Base-by-base conservation (phyloP, 192 early-diverging fungal genomes). In the Pilaira anomala region DNA sequence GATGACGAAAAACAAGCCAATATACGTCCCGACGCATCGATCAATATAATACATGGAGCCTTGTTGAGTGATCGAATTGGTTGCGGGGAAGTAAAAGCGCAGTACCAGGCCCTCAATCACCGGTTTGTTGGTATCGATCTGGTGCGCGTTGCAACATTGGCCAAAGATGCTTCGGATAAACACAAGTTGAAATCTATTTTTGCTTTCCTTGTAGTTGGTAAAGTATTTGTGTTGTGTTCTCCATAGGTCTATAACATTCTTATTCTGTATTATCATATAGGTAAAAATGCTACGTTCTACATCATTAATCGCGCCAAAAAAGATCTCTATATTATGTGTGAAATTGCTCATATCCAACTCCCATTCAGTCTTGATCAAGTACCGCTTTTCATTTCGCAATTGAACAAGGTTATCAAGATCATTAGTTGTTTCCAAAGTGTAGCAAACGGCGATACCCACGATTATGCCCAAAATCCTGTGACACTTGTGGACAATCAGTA, bases 141-240 rank as follows among this genome's bases (percentile, higher is more conserved):
- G 42, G 28, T 61, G 42, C 59, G 59, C 13, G 28, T 61, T 46
- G 42, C 59, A 42, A 24, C 28, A 18, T 61, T 61, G 40, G 59
- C 59, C 59, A 61, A 61, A 18, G 59, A 21, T 28, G 59, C 59
- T 28, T 46, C 45, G 24, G 59, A 61, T 48, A 61, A 46, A 61
- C 59, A 61, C 59, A 42, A 61, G 40, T 46, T 61, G 26, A 25
- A 61, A 48, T 26, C 18, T 28, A 30, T 25, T 26, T 51, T 40
- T 57, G 30, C 36, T 57, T 57, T 57, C 39, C 1, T 21, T 57
- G 54, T 57, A 22, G 54, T 57, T 39, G 30, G 54, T 57, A 57
- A 57, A 39, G 30, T 57, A 39, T 57, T 57, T 57, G 54, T 39
- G 12, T 16, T 60, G n/a, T n/a, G n/a, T n/a, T n/a, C n/a, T n/a